Evolutionary conservation across 768 basidiomycete species (phyloP).

Genomic region (Termitomyces sp.): DNA sequence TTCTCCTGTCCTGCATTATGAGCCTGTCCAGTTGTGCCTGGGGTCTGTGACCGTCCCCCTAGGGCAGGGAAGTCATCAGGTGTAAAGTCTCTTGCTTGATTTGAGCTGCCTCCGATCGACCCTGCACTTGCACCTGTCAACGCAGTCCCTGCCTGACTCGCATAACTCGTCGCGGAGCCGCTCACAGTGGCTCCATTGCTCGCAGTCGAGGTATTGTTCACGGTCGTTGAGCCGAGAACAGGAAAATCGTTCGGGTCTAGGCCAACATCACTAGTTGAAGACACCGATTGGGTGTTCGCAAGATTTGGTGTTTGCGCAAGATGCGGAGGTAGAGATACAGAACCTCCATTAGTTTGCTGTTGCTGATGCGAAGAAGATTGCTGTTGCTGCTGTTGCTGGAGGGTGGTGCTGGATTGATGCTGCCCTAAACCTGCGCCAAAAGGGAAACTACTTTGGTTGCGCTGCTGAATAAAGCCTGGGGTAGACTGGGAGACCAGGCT

Average conservation of each 20-base stretch:
- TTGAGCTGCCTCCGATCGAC: slow-evolving; percentile 27
- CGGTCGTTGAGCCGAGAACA: slow-evolving; percentile 66
- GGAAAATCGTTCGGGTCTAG: slow-evolving; percentile 87
- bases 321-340: slow-evolving; percentile 49
- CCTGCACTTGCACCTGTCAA: slow-evolving; percentile 37
- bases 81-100: slow-evolving; percentile 64
- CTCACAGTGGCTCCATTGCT: slow-evolving; percentile 28
- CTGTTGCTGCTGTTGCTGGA: slow-evolving; percentile 36
- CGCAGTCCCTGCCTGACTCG: slow-evolving; percentile 71
- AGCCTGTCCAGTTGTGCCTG: slow-evolving; percentile 28
- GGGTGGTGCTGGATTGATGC: slow-evolving; percentile 35
- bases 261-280: slow-evolving; percentile 68
- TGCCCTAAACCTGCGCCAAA: slow-evolving; percentile 55
- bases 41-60: slow-evolving; percentile 52
- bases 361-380: slow-evolving; percentile 42
- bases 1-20: slow-evolving; percentile 32
- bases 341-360: slow-evolving; percentile 48
- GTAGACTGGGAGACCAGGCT: slow-evolving; percentile 50
- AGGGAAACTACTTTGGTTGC: slow-evolving; percentile 59
- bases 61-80: slow-evolving; percentile 88
- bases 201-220: slow-evolving; percentile 33
- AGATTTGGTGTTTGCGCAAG: slow-evolving; percentile 45
- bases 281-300: slow-evolving; percentile 51
- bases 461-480: slow-evolving; percentile 57
- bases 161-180: slow-evolving; percentile 62